Conservation (phyloP, 192 early-diverging fungal species). For the Backusella circina region DNA sequence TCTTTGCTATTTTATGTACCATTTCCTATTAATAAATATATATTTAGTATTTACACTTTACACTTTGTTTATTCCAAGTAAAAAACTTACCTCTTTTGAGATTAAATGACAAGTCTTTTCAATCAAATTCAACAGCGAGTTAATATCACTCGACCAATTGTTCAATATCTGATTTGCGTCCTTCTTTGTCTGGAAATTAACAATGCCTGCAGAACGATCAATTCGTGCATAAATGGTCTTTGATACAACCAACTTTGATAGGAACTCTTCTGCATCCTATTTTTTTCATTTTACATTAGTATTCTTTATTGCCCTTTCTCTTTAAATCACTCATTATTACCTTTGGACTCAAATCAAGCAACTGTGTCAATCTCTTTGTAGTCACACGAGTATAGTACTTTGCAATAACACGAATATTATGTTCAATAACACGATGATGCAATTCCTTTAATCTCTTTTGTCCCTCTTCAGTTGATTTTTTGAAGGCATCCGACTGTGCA, state of each 20-base stretch:
- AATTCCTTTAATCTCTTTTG: conserved; percentile 77
- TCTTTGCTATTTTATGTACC: conserved; percentile 76
- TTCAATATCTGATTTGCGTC: conserved; percentile 89
- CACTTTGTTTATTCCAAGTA: too few relatives aligned
- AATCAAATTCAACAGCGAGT: conserved; percentile 83
- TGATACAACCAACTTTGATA: conserved; percentile 90
- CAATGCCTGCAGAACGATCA: conserved; percentile 87
- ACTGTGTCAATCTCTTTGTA: conserved; percentile 79
- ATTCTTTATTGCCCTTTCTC: not conserved
- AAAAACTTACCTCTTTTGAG: conserved; percentile 61
- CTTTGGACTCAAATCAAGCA: conserved; percentile 79
- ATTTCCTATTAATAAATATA: conserved; percentile 54
- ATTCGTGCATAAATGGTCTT: conserved; percentile 97
- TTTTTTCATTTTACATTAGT: too few relatives aligned
- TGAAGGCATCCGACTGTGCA: conserved; percentile 73
- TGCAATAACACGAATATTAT: conserved; percentile 97
- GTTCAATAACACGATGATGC: conserved; percentile 94
- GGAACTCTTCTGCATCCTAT: conserved; percentile 87
- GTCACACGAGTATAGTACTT: conserved; percentile 93
- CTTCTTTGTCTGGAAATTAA: conserved; percentile 81
- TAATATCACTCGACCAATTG: conserved; percentile 91
- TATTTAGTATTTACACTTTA: too few relatives aligned
- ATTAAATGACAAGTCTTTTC: conserved; percentile 94
- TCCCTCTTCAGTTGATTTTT: conserved; percentile 67
- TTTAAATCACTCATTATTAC: conserved; percentile 29